Conservation (phyloP, 805 yeast genomes). For the Suhomyces emberorum region DNA sequence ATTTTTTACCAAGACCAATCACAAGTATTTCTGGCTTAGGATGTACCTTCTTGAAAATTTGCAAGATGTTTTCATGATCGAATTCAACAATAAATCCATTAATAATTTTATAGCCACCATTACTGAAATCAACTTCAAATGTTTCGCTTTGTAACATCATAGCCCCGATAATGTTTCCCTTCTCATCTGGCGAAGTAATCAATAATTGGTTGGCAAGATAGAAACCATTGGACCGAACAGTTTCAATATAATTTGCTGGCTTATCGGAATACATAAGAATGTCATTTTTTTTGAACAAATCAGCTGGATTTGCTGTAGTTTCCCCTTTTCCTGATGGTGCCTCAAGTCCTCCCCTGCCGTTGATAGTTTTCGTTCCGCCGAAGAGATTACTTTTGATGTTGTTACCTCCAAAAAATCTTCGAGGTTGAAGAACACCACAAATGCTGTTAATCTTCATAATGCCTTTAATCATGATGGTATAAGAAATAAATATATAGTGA, state of each 20-base stretch:
- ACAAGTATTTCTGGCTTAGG: slow-evolving; percentile 79
- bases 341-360: slow-evolving; percentile 6
- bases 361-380: slow-evolving; percentile 26
- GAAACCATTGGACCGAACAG: slow-evolving; percentile 52
- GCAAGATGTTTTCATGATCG: slow-evolving; percentile 36
- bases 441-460: too few species aligned
- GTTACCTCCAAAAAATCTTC: too few species aligned
- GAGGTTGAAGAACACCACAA: too few species aligned
- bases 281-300: slow-evolving; percentile 41
- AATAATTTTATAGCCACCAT: slow-evolving; percentile 43
- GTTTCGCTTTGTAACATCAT: slow-evolving; percentile 56
- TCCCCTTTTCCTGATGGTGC: slow-evolving; percentile 40
- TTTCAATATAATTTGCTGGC: slow-evolving; percentile 42
- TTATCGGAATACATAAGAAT: slow-evolving; percentile 40
- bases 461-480: too few species aligned
- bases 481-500: too few species aligned
- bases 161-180: slow-evolving; percentile 42
- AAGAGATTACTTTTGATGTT: slow-evolving; percentile 22
- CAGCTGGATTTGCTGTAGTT: slow-evolving; percentile 41
- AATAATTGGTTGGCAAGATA: slow-evolving; percentile 53
- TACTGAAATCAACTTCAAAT: slow-evolving; percentile 52
- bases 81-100: slow-evolving; percentile 56
- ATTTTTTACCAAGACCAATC: slow-evolving; percentile 64
- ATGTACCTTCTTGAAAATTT: slow-evolving; percentile 51
- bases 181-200: slow-evolving; percentile 40